Conservation (phyloP, 495 filamentous ascomycete genomes). For the Tetracladium marchalianum region DNA sequence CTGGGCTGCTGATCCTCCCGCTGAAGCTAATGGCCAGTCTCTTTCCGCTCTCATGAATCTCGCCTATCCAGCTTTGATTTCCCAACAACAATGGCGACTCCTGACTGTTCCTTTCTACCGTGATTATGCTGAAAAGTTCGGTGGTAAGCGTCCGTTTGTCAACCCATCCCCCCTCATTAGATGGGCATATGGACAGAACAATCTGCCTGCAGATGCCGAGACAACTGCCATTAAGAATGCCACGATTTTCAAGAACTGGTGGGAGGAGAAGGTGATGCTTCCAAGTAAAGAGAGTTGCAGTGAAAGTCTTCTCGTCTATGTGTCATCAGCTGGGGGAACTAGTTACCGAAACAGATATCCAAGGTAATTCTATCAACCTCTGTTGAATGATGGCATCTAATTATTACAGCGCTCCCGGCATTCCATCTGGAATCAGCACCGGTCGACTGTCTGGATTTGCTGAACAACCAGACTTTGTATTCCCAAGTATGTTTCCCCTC, state of each 20-base stretch:
- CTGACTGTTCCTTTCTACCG: constrained; percentile 40
- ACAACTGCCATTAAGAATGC: constrained; percentile 35
- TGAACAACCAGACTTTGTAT: constrained; percentile 45
- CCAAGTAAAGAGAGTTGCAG: constrained; percentile 26
- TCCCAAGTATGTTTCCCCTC: constrained; percentile 29
- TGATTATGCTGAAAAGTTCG: constrained; percentile 38
- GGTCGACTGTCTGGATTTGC: constrained; percentile 35
- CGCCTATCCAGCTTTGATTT: constrained; percentile 41
- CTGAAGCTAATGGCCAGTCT: constrained; percentile 12
- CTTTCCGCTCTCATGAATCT: constrained; percentile 26
- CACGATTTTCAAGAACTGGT: constrained; percentile 45
- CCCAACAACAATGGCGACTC: constrained; percentile 38
- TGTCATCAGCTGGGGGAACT: constrained; percentile 17
- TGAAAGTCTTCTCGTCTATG: constrained; percentile 30
- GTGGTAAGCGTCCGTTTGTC: constrained; percentile 40
- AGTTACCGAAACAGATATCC: constrained; percentile 27
- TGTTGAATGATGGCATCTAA: background rate
- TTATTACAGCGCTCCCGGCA: constrained; percentile 19
- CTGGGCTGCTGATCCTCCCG: constrained; percentile 32
- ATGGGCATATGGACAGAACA: constrained; percentile 39
- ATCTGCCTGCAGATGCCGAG: constrained; percentile 1
- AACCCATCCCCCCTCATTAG: constrained; percentile 43
- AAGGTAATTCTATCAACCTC: constrained; percentile 3
- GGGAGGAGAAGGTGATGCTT: constrained; percentile 32
- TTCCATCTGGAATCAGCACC: constrained; percentile 35